phyloP scores from a whole-genome alignment of 1,139 yeast genomes.

The Saccharomyces hybrid region DNA sequence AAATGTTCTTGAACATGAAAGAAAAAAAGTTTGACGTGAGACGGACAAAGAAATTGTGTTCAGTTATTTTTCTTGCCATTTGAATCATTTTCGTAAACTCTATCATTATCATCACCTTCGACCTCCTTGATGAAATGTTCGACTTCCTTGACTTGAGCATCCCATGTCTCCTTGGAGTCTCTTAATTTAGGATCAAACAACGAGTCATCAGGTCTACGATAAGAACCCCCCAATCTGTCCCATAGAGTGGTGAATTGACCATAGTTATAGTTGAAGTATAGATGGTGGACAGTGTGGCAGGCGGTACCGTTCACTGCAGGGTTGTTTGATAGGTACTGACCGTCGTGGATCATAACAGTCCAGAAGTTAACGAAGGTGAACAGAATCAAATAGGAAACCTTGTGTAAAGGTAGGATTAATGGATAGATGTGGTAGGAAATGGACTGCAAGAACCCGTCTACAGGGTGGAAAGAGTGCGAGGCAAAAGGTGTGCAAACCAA shows the following conservation, averaged over 20 bases:
- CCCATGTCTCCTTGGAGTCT: slow-evolving; percentile 59
- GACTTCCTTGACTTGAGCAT: slow-evolving; percentile 64
- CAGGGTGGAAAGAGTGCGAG: slow-evolving; percentile 97
- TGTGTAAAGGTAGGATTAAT: slow-evolving; percentile 84
- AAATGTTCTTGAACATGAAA: background rate
- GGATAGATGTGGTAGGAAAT: slow-evolving; percentile 91
- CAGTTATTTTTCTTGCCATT: slow-evolving; percentile 11
- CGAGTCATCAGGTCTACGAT: slow-evolving; percentile 85
- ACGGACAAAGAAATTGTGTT: slow-evolving; percentile 1
- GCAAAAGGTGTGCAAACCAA: slow-evolving; percentile 97
- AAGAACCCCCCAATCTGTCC: slow-evolving; percentile 93
- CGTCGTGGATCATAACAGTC: slow-evolving; percentile 98
- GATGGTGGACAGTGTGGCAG: slow-evolving; percentile 93
- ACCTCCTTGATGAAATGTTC: slow-evolving; percentile 72
- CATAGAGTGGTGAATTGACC: slow-evolving; percentile 97
- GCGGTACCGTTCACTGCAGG: slow-evolving; percentile 97
- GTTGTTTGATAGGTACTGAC: slow-evolving; percentile 87
- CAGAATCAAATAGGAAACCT: slow-evolving; percentile 67
- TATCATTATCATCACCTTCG: slow-evolving; percentile 59
- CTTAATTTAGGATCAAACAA: slow-evolving; percentile 62
- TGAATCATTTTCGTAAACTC: slow-evolving; percentile 38
- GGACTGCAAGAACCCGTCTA: slow-evolving; percentile 90
- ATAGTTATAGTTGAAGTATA: slow-evolving; percentile 93
- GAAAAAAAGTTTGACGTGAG: slow-evolving; percentile 1
- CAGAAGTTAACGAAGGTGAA: slow-evolving; percentile 92